Percentiles rank a stretch among this genome's conserved stretches.
Evolutionary conservation across 2,329 filamentous ascomycete species (phyloP).

Genomic region (Colletotrichum limetticola): DNA sequence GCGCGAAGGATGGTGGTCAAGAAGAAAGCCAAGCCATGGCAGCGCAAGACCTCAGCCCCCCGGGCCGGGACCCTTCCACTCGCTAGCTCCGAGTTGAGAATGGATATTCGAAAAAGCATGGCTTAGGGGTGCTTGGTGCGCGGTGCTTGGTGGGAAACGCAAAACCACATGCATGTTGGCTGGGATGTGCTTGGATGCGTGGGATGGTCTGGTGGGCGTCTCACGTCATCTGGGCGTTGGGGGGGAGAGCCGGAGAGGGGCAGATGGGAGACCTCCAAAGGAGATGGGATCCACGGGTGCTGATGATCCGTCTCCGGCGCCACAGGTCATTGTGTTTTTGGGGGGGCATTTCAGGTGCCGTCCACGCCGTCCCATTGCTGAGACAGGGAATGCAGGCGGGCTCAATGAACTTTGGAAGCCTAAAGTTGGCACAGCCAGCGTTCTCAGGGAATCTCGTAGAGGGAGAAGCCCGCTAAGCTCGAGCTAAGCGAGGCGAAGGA

Average conservation of each 20-base stretch:
- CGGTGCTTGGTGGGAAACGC: background rate
- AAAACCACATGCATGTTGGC: background rate
- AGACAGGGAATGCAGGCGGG: background rate
- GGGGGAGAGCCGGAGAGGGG: background rate
- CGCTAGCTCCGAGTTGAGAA: background rate
- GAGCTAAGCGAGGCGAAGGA: conserved; percentile 16
- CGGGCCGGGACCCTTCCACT: conserved; percentile 16
- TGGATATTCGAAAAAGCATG: background rate
- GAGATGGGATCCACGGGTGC: conserved; percentile 7
- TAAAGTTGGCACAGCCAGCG: background rate
- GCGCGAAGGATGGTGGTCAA: background rate
- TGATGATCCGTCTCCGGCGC: conserved; percentile 10
- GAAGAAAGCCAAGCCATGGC: background rate
- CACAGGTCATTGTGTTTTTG: background rate
- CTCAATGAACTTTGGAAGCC: background rate
- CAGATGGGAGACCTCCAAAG: background rate
- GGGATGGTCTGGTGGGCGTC: background rate
- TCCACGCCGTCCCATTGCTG: background rate
- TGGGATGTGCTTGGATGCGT: background rate
- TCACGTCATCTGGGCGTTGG: conserved; percentile 29
- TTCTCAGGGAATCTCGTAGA: background rate
- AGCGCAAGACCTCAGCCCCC: conserved; percentile 21
- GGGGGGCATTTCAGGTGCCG: background rate
- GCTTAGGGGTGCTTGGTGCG: too few relatives aligned
- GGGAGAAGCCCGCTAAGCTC: background rate